Base-by-base conservation (phyloP, 176 grass and related monocot genomes). In the Oryza nivara region DNA sequence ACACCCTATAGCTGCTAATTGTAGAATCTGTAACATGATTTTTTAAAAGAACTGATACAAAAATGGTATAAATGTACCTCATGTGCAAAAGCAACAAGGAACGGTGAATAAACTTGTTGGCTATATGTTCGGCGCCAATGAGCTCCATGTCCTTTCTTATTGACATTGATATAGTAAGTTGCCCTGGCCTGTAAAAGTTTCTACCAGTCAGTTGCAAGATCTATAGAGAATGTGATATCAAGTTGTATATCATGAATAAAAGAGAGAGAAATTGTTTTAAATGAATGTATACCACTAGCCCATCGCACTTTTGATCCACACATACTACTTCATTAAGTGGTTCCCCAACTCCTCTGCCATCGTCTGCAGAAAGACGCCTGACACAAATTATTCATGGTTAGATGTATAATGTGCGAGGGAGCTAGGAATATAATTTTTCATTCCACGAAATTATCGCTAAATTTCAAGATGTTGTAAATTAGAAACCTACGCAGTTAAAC, bases 21-120 rank as follows among this genome's bases (percentile, higher is more conserved):
- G 12, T 15, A 22, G 32, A 8, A 79, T 69, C 43, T 9, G 38
- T 58, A 77, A 65, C 65, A 75, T 28, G 45, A 44, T 68, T 12
- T 36, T 32, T 14, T 60, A 11, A 7, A 52, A 34, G 22, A 17
- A 84, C 10, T 84, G 0, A 1, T 34, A 13, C n/a, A 77, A 34
- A 76, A 36, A 75, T 30, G 40, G 74, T 49, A n/a, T 17, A 61
- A 76, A 82, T 68, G 67, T 91, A 97, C 90, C 92, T 91, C 95
- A 65, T 97, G 75, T 72, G 86, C 61, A 67, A 97, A 97, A 77
- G 92, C 95, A 80, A 94, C 69, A 82, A 97, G 95, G 92, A 94
- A 87, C 11, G 92, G 88, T 25, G 95, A 97, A 78, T 97, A 94
- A 69, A 92, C 86, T 92, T 94, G 79, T 79, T 97, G 95, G 60